Conservation (phyloP, 345 rosid species). For the Bretschneidera sinensis region DNA sequence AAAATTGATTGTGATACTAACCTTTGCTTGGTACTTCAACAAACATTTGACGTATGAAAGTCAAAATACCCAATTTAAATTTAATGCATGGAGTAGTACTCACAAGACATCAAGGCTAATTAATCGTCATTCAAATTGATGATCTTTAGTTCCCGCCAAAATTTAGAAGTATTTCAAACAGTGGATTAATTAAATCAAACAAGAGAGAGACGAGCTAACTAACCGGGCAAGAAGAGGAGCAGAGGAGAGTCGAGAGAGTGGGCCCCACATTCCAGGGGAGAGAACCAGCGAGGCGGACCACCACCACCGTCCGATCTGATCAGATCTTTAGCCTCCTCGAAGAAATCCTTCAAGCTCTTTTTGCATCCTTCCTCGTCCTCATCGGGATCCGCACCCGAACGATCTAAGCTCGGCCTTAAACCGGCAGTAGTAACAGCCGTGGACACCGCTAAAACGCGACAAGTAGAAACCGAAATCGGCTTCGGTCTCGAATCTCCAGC, state of each 20-base stretch:
- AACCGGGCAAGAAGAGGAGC: constrained; percentile 71
- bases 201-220: constrained; percentile 1
- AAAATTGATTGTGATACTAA: too few species aligned
- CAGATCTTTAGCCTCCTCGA: constrained; percentile 42
- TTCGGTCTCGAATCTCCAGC: too few species aligned
- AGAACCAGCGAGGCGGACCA: constrained; percentile 73
- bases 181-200: not conserved
- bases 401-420: not conserved
- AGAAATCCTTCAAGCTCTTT: constrained; percentile 38
- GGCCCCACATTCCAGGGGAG: constrained; percentile 56
- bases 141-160: not conserved
- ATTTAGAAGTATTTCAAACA: not conserved
- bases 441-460: too few species aligned
- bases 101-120: not conserved
- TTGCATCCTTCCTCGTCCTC: constrained; percentile 20
- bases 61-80: too few species aligned
- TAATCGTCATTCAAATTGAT: not conserved
- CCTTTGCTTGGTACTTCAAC: too few species aligned
- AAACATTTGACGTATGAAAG: too few species aligned
- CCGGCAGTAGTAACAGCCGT: not conserved
- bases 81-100: not conserved
- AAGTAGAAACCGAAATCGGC: too few species aligned
- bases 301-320: constrained; percentile 32
- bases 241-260: constrained; percentile 48
- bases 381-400: constrained; percentile 12